Base-by-base conservation (phyloP, 768 basidiomycete genomes). In the Lactarius hatsudake region DNA sequence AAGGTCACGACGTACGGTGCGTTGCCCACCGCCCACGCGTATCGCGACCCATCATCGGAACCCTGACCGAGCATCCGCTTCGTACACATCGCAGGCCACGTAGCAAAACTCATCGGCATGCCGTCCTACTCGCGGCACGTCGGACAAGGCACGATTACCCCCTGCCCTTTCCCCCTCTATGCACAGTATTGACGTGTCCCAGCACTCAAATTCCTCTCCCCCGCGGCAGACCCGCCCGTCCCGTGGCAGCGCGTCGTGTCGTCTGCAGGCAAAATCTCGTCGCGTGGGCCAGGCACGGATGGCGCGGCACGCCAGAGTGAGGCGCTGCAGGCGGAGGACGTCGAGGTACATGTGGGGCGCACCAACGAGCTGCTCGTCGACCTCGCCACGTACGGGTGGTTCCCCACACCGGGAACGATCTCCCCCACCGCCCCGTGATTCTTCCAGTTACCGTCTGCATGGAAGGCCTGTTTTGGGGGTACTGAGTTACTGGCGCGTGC, bases 191-290 rank as follows among this genome's bases (percentile, higher is more conserved):
- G 56, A 62, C n/a, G 42, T 15, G 18, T 15, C 34, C 15, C 67
- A 94, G 91, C 92, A n/a, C 81, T 94, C 59, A 93, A 93, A 72
- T 89, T 87, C 71, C 76, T 93, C 5, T 83, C 85, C 0, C 82
- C 85, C 0, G 81, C 82, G 26, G 79, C 81, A 1, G 79, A 80
- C 30, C 87, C 88, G 0, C 86, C 88, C 8, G 84, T 94, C 1
- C 93, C 92, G 0, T 94, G 92, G 92, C 83, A 93, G 68, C 85
- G 92, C 36, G 90, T 94, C 5, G 80, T 94, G 17, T 82, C 85
- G 3, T 81, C 90, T 0, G 82, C 87, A 0, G 92, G 93, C 1
- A 77, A 81, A 1, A 90, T 92, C 70, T 93, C 93, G 1, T 94
- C 92, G 8, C 83, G 94, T 54, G 93, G 91, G 0, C 92, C 94